phyloP scores from a whole-genome alignment of 192 early-diverging fungal species.

The Allomyces macrogynus region DNA sequence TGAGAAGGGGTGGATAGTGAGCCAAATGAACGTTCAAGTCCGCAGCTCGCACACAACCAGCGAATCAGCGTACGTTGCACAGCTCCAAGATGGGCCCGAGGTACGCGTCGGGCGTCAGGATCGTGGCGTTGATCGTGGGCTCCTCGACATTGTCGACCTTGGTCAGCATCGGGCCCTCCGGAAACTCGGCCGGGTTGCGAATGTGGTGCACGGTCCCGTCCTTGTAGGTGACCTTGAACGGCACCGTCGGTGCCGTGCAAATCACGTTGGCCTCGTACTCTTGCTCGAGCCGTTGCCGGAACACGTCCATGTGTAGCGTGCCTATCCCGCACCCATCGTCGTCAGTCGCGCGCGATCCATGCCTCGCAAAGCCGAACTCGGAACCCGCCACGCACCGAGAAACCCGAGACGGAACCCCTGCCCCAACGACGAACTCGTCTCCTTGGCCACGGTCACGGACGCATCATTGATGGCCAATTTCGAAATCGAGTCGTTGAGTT shows the following conservation, averaged over 20 bases:
- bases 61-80: slow-evolving; percentile 30
- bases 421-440: slow-evolving; percentile 49
- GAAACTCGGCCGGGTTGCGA: slow-evolving; percentile 81
- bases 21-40: background rate
- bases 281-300: slow-evolving; percentile 76
- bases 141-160: slow-evolving; percentile 50
- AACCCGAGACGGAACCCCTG: slow-evolving; percentile 95
- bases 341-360: too few species aligned
- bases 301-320: slow-evolving; percentile 96
- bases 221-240: slow-evolving; percentile 48
- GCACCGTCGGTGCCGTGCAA: slow-evolving; percentile 80
- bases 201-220: slow-evolving; percentile 26
- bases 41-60: too few species aligned
- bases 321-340: background rate
- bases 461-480: slow-evolving; percentile 91
- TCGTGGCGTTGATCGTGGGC: slow-evolving; percentile 78
- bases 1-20: background rate
- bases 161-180: slow-evolving; percentile 43
- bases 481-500: slow-evolving; percentile 74
- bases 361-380: too few species aligned
- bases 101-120: slow-evolving; percentile 71
- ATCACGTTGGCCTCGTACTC: slow-evolving; percentile 83
- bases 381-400: slow-evolving; percentile 25
- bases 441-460: slow-evolving; percentile 68
- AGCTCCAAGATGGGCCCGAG: slow-evolving; percentile 53